phyloP scores from a whole-genome alignment of 768 basidiomycete species.

The Galerina sulciceps region DNA sequence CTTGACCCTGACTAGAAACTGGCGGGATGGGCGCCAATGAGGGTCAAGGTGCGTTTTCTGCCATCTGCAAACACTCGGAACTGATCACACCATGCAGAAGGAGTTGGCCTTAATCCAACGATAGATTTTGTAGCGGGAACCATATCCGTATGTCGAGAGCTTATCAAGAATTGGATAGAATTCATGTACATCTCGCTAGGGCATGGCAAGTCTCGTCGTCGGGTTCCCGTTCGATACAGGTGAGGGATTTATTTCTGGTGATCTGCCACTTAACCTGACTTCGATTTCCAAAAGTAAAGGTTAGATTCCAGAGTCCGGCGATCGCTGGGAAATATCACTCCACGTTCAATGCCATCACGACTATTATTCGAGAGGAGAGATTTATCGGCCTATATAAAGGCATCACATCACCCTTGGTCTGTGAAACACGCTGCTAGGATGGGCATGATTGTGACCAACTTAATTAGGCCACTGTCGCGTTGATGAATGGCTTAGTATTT shows the following conservation, averaged over 20 bases:
- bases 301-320: conserved; percentile 73
- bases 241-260: conserved; percentile 4
- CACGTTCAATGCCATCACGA: conserved; percentile 65
- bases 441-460: not conserved
- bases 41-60: conserved; percentile 8
- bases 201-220: conserved; percentile 66
- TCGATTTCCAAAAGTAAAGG: conserved; percentile 60
- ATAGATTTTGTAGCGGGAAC: conserved; percentile 85
- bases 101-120: conserved; percentile 53
- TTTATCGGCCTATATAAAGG: conserved; percentile 76
- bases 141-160: conserved; percentile 45
- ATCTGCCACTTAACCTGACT: not conserved
- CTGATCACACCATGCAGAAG: not conserved
- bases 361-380: conserved; percentile 73
- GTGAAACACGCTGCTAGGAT: conserved; percentile 12
- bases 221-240: conserved; percentile 80
- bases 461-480: conserved; percentile 64
- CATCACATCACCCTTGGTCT: conserved; percentile 78
- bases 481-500: conserved; percentile 88
- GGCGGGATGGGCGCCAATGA: conserved; percentile 10
- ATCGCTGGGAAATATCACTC: conserved; percentile 62
- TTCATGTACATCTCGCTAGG: conserved; percentile 33
- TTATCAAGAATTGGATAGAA: not conserved
- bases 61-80: not conserved
- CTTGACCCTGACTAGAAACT: not conserved